Base-by-base conservation (phyloP, 768 basidiomycete species). In the Kwoniella bestiolae region DNA sequence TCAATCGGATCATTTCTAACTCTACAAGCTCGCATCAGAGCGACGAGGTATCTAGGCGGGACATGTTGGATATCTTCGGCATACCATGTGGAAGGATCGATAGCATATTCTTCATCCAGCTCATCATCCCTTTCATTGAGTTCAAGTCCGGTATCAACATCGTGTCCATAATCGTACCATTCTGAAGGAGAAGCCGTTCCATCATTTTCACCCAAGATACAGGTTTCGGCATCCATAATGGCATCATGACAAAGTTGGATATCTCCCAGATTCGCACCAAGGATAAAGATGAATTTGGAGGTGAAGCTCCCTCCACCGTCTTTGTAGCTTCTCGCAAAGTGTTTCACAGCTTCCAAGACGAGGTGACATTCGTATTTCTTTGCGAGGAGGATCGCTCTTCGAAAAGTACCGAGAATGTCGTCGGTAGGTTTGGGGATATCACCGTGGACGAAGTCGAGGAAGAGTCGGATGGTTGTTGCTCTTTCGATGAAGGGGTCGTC, bases 401-500 rank as follows among this genome's bases (percentile, higher is more conserved):
- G 41, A 18, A 49, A 28, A 28, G 12, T 23, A 25, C 38, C 58
- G 25, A 60, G 44, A 14, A 49, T 5, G 3, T 47, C 31, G 26
- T 16, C 16, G 3, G 25, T 21, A 14, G 58, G 58, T 9, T 49
- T 18, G 6, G 58, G 58, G 45, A 44, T 35, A 35, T 50, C 31
- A 29, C 28, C 31, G n/a, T 60, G 47, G 29, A 60, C 9, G 31
- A 60, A 49, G 29, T 60, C 44, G 25, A 60, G 46, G 58, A 60
- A 49, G 47, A 60, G 31, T n/a, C 58, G 46, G 45, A 60, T n/a
- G 45, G 44, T 38, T 16, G 21, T 26, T n/a, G 58, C 58, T 11
- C 25, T 32, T 38, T 60, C 45, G 45, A 18, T 31, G 2, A 49
- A 35, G 5, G 4, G 23, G 21, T 60, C 45, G 1, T 31, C 46